Percentiles rank a stretch among this genome's conserved stretches.
These are phyloP conservation scores for Knufia petricola DNA, from an alignment of 2,329 filamentous ascomycete genomes.

Conservation along the genomic window DNA sequence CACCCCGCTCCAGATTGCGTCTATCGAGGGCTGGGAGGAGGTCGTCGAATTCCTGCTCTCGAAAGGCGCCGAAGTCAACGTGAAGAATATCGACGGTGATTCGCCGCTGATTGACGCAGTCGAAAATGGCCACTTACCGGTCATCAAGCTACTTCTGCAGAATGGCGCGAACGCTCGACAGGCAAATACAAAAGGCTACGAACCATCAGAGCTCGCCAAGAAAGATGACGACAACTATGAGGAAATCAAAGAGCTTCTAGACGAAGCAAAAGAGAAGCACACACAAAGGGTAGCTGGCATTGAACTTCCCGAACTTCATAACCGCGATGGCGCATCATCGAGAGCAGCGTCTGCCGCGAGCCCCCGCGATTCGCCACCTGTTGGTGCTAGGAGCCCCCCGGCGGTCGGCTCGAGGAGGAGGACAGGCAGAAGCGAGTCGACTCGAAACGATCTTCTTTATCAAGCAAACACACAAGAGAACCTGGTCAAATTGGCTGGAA, in stretches of 20 bases:
- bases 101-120: conserved; percentile 93
- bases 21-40: conserved; percentile 73
- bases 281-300: conserved; percentile 33
- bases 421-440: conserved; percentile 41
- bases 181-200: conserved; percentile 83
- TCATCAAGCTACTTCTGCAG: conserved; percentile 72
- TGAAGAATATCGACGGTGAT: conserved; percentile 68
- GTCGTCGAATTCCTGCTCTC: conserved; percentile 82
- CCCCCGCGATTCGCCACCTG: conserved; percentile 36
- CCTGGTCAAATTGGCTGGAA: conserved; percentile 39
- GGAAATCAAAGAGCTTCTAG: conserved; percentile 63
- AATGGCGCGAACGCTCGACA: conserved; percentile 86
- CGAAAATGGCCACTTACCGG: conserved; percentile 84
- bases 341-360: conserved; percentile 37
- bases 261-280: conserved; percentile 52
- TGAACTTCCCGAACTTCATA: conserved; percentile 17
- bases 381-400: conserved; percentile 34
- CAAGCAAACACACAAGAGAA: conserved; percentile 42
- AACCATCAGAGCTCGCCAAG: conserved; percentile 75
- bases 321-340: conserved; percentile 31
- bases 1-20: conserved; percentile 85
- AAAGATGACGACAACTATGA: conserved; percentile 66
- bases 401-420: conserved; percentile 31
- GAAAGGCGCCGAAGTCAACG: conserved; percentile 76
- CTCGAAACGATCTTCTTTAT: conserved; percentile 42